These are phyloP conservation scores for Coelastrella sp. DNA, from an alignment of 139 green algal genomes.

Conservation along the genomic window DNA sequence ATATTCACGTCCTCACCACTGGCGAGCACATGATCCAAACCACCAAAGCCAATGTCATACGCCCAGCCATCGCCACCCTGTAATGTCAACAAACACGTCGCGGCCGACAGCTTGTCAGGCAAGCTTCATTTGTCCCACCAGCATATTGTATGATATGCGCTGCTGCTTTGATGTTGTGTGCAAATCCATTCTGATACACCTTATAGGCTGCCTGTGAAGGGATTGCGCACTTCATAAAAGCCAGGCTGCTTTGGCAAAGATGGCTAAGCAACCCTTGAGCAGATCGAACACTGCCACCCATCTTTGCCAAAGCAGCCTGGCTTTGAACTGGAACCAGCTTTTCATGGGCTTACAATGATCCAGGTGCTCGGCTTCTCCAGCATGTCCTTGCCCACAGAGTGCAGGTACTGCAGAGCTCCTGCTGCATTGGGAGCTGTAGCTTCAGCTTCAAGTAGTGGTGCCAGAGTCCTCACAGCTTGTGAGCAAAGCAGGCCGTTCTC, in stretches of 20 bases:
- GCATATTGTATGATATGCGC: too few species aligned
- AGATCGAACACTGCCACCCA: too few species aligned
- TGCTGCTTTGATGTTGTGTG: too few species aligned
- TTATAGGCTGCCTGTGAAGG: too few species aligned
- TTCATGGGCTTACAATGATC: slow-evolving; percentile 51
- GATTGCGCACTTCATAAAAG: too few species aligned
- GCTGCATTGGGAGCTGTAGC: neutral
- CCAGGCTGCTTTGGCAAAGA: too few species aligned
- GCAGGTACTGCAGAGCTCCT: slow-evolving; percentile 23
- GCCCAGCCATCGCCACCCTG: slow-evolving; percentile 72
- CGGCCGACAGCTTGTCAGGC: too few species aligned
- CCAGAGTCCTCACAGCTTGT: slow-evolving; percentile 26
- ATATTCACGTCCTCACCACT: slow-evolving; percentile 68
- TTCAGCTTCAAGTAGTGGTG: slow-evolving; percentile 28
- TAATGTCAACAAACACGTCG: neutral
- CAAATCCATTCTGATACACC: too few species aligned
- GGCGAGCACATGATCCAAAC: slow-evolving; percentile 73
- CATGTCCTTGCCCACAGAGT: slow-evolving; percentile 51
- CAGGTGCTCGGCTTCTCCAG: slow-evolving; percentile 73
- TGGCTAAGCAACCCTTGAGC: too few species aligned
- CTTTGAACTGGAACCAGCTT: too few species aligned
- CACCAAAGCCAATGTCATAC: slow-evolving; percentile 75
- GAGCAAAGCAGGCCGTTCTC: slow-evolving; percentile 47
- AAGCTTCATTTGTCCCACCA: too few species aligned
- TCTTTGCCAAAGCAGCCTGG: too few species aligned